A percentile compares a stretch with the other conserved stretches of the same genome.
phyloP scores from a whole-genome alignment of 192 early-diverging fungal genomes.

The Helicostylum pulchrum region DNA sequence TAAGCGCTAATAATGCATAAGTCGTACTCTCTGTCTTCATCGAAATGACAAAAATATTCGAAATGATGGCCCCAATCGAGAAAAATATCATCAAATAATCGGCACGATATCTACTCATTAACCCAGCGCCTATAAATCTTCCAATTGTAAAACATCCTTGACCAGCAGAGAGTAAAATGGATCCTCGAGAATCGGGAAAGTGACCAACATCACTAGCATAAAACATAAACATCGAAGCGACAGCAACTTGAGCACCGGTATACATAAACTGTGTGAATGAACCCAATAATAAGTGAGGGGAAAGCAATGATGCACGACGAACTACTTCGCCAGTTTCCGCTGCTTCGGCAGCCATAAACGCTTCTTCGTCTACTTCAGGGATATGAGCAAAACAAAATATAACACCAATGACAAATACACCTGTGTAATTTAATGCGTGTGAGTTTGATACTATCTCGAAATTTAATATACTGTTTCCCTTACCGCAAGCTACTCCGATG shows the following conservation, averaged over 20 bases:
- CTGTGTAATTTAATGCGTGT: background rate
- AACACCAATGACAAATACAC: slow-evolving; percentile 28
- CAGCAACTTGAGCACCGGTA: slow-evolving; percentile 33
- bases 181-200: slow-evolving; percentile 12
- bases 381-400: slow-evolving; percentile 28
- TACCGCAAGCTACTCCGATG: slow-evolving; percentile 32
- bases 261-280: slow-evolving; percentile 30
- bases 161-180: slow-evolving; percentile 20
- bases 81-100: slow-evolving; percentile 25
- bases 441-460: background rate
- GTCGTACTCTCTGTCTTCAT: slow-evolving; percentile 18
- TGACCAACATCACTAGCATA: slow-evolving; percentile 24
- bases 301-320: slow-evolving; percentile 25
- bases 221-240: slow-evolving; percentile 36
- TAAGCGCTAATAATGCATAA: slow-evolving; percentile 25
- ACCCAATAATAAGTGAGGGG: slow-evolving; percentile 31
- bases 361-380: slow-evolving; percentile 43
- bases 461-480: background rate
- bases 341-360: slow-evolving; percentile 35
- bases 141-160: slow-evolving; percentile 35
- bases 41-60: slow-evolving; percentile 24
- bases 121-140: slow-evolving; percentile 25
- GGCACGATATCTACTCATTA: slow-evolving; percentile 19
- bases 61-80: slow-evolving; percentile 10
- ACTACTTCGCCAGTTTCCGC: slow-evolving; percentile 13